Evolutionary conservation across 2,329 filamentous ascomycete genomes (phyloP).

Genomic region (Phyllosticta ampelicida): DNA sequence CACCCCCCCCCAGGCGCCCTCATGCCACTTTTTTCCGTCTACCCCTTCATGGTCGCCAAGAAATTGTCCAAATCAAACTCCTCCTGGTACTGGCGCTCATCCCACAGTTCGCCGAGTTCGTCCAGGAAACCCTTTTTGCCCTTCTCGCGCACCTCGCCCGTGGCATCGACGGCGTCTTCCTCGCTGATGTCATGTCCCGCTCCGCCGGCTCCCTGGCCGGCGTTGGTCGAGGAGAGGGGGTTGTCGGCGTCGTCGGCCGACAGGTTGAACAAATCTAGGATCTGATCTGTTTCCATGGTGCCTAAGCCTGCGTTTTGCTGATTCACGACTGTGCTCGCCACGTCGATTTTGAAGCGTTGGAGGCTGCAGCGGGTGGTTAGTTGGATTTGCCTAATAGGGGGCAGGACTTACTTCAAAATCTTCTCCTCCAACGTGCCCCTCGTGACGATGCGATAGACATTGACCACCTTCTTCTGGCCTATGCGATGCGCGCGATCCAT

Average conservation of each 20-base stretch:
- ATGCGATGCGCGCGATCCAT: slow-evolving; percentile 99
- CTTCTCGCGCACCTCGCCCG: slow-evolving; percentile 82
- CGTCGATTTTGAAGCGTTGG: slow-evolving; percentile 98
- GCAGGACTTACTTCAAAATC: slow-evolving; percentile 62
- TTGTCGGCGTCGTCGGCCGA: slow-evolving; percentile 37
- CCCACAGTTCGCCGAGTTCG: slow-evolving; percentile 91
- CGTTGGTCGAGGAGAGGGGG: slow-evolving; percentile 38
- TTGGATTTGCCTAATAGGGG: slow-evolving; percentile 4
- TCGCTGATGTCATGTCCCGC: slow-evolving; percentile 64
- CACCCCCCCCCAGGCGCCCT: not conserved
- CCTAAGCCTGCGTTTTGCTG: slow-evolving; percentile 92
- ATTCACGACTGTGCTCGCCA: slow-evolving; percentile 95
- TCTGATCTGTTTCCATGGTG: slow-evolving; percentile 98
- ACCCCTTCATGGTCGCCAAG: slow-evolving; percentile 76
- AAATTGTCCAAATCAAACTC: slow-evolving; percentile 95
- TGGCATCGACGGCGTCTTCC: slow-evolving; percentile 71
- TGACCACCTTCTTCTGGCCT: slow-evolving; percentile 99
- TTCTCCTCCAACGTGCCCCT: slow-evolving; percentile 96
- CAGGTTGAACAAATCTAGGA: slow-evolving; percentile 90
- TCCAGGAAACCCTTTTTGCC: slow-evolving; percentile 96
- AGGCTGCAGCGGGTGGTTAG: slow-evolving; percentile 46
- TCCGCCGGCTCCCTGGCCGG: slow-evolving; percentile 31
- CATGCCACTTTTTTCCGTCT: slow-evolving; percentile 3
- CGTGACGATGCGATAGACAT: slow-evolving; percentile 94
- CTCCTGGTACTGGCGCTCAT: slow-evolving; percentile 95